Conservation (phyloP, 1,284 basidiomycete species). For the Cutaneotrichosporon mucoides region DNA sequence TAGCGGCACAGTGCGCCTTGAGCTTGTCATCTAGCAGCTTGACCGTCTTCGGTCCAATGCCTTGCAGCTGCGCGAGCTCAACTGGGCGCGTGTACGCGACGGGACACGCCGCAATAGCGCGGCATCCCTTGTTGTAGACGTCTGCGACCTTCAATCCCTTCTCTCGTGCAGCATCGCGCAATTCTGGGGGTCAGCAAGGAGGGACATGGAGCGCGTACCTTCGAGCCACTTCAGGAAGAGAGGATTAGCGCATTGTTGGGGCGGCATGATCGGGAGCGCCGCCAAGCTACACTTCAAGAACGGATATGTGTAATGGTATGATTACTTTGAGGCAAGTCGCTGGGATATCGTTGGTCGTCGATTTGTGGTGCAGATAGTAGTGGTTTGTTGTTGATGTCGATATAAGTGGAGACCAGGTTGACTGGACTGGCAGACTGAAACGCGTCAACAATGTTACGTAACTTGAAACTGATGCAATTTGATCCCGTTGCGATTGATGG, state of each 20-base stretch:
- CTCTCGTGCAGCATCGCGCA: constrained; percentile 38
- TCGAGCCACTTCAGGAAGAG: constrained; percentile 45
- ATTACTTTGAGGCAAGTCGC: too few relatives aligned
- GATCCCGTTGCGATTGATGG: background rate
- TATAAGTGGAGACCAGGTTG: background rate
- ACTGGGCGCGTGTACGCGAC: constrained; percentile 36
- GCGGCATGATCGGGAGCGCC: background rate
- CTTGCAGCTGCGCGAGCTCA: constrained; percentile 35
- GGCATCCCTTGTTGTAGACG: constrained; percentile 38
- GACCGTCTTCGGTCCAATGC: constrained; percentile 44
- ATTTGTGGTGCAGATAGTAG: background rate
- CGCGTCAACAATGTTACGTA: background rate
- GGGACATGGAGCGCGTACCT: constrained; percentile 18
- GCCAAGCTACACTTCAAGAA: background rate
- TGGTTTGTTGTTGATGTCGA: background rate
- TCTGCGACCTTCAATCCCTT: constrained; percentile 38
- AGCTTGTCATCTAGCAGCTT: constrained; percentile 36
- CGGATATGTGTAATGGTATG: background rate
- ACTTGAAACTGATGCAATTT: background rate
- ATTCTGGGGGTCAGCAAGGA: constrained; percentile 24
- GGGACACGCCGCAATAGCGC: constrained; percentile 41
- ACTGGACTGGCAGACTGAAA: background rate
- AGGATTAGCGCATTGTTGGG: constrained; percentile 40
- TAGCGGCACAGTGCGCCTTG: constrained; percentile 33
- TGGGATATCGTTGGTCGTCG: background rate